phyloP scores from a whole-genome alignment of 176 grass and related monocot genomes.

The Otatea glauca region DNA sequence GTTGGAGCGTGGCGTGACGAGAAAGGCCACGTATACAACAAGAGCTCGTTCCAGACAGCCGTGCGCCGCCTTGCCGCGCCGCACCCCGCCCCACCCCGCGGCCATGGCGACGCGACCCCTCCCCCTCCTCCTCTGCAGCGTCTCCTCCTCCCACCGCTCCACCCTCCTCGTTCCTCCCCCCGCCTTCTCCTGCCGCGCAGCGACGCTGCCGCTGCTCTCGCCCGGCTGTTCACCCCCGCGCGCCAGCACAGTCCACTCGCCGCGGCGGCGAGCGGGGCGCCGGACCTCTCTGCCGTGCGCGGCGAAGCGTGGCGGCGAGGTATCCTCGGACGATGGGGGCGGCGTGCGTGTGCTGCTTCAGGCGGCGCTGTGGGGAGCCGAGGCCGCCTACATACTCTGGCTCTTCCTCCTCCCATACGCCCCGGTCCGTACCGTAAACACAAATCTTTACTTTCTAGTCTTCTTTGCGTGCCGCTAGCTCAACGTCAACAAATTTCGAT shows the following conservation, averaged over 20 bases:
- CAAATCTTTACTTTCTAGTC: neutral
- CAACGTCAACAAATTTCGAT: neutral
- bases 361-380: conserved; percentile 61
- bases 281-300: conserved; percentile 19
- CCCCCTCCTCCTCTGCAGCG: conserved; percentile 36
- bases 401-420: conserved; percentile 94
- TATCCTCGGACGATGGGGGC: conserved; percentile 9
- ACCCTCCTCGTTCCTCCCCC: neutral
- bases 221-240: too few species aligned
- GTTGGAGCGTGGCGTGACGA: conserved; percentile 20
- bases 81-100: neutral
- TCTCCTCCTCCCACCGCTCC: neutral
- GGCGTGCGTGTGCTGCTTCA: conserved; percentile 41
- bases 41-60: neutral
- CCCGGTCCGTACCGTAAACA: conserved; percentile 50
- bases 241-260: neutral
- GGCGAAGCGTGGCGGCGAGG: conserved; percentile 43
- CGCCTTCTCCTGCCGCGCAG: neutral
- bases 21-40: conserved; percentile 32
- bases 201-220: neutral
- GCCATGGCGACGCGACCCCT: conserved; percentile 43
- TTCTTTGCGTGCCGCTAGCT: neutral
- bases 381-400: conserved; percentile 85
- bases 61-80: neutral
- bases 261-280: neutral